Evolutionary conservation across 2,329 filamentous ascomycete species (phyloP), one percentile per base, ranked within the genome.

Genomic region (Sporothrix pallida): DNA sequence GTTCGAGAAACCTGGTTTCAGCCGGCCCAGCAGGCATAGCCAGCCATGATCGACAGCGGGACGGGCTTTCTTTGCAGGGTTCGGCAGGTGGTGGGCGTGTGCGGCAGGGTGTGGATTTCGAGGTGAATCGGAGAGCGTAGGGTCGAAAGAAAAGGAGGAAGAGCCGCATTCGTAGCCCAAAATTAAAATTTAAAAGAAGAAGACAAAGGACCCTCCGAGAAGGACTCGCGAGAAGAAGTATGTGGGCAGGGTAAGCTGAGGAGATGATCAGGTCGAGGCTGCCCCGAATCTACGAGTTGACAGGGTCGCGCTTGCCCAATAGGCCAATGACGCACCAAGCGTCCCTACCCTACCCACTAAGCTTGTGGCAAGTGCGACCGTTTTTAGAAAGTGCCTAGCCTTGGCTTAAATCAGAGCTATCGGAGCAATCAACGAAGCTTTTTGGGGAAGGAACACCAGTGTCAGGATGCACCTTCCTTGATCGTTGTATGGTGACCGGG

Each of bases 1-100:
- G 56, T 54, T 65, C 60, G 48, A 65, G 50, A 72, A 72, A 70
- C 70, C 69, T 72, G 48, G 73, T 63, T 74, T 72, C 73, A 74
- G 73, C 70, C 73, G 73, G 73, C 37, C 65, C 63, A 58, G 56
- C 37, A 48, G 44, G 58, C 52, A 62, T 23, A 42, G 46, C 48
- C 63, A 52, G 62, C 70, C 70, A 72, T 72, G 73, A 46, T 70
- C 73, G 63, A 65, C 56, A 58, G 56, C 67, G 46, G 72, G 72
- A 56, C 56, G 42, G 48, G 42, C 17, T 31, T 20, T 44, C 20
- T 74, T 72, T 67, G 71, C 70, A 72, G 23, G 37, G 50, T 10
- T 56, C 37, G 42, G 42, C 37, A 56, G n/a, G 52, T 17, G 52
- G 50, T 20, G 50, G 46, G 31, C 42, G 54, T 20, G 44, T n/a